Evolutionary conservation across 1,139 yeast genomes (phyloP), one percentile per base, ranked within the genome.

Genomic region (Spathaspora sp.): DNA sequence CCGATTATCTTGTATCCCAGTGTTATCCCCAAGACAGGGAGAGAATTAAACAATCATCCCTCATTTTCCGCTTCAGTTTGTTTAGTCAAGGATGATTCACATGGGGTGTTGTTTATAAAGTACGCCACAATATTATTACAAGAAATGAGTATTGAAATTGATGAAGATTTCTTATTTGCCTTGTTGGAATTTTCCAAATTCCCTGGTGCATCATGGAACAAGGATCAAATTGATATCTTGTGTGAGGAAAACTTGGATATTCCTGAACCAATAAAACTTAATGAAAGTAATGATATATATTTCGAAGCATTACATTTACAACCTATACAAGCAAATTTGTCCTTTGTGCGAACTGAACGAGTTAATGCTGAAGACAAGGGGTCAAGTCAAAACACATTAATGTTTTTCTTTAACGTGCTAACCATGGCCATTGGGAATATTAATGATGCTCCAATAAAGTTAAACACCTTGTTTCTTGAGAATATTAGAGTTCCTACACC

Each of bases 391-490:
- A 87, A 86, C 54, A 76, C 95, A 0, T 58, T 86, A 47, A 78
- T 83, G 77, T 86, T 86, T 64, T 84, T 90, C 58, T 76, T 89
- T 55, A 90, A 93, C 61, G 84, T 93, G 41, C 71, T 95, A 51
- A 90, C 98, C 0, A 91, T 91, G 98, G 96, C 99, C 0, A 82
- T 95, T 54, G 99, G 99, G 25, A 95, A 93, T 64, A 89, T 95
- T 49, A 91, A 93, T 59, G 98, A 93, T 65, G 99, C 99, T 0
- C 99, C 99, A 2, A 89, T 95, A 36, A 81, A 86, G 57, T 70
- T 95, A 59, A 89, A 93, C 60, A 93, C 99, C 0, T 72, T 95
- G 54, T 79, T 89, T 50, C 78, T 93, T 63, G 97, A 90, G 57
- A 95, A 95, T 61, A 83, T 91, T 11, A 76, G 97, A 52, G 95